Evolutionary conservation across 176 grass and related monocot genomes (phyloP), one percentile per base, ranked within the genome.

Genomic region (Carex parvula): DNA sequence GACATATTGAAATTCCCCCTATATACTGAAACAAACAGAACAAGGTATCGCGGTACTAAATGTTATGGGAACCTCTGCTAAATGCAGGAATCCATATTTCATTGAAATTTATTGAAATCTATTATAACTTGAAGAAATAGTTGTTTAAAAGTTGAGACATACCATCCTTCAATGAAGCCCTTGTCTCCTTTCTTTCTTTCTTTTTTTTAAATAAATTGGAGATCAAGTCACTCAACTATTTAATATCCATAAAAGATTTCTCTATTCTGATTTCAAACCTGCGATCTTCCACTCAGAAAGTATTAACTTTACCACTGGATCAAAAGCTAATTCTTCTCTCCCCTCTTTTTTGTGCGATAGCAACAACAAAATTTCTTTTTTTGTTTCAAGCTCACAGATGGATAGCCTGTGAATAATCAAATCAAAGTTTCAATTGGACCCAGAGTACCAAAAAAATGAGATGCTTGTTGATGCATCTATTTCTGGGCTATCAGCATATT

Each of bases 141-240:
- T 60, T 18, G 1, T 7, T 68, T 35, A 42, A 59, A 73, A 42
- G 11, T 39, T 21, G 37, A 30, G 9, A 75, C 54, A 63, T 62
- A 85, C 83, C 83, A 85, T 72, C 54, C 83, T 85, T 85, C 83
- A 76, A 77, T 60, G 29, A 85, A 85, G 33, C 83, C 26, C 21
- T 76, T 24, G 24, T 26, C 26, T 35, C 33, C 2, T 4, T 35
- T 4, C 2, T 3, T 33, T 33, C 1, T 33, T 33, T 33, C 1
- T 35, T 35, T 33, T 33, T 3, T 35, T 3, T 35, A 35, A 35
- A 33, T 26, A 26, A 29, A 1, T 29, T 2, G 1, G 29, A 29
- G 0, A 35, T 35, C 33, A 4, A 33, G 32, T 3, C 32, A 33
- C 3, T 33, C 3, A 33, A 33, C 3, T 33, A 3, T 33, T 33